Evolutionary conservation across 805 yeast species (phyloP), one percentile per base, ranked within the genome.

Genomic region (Candida sonorensis): DNA sequence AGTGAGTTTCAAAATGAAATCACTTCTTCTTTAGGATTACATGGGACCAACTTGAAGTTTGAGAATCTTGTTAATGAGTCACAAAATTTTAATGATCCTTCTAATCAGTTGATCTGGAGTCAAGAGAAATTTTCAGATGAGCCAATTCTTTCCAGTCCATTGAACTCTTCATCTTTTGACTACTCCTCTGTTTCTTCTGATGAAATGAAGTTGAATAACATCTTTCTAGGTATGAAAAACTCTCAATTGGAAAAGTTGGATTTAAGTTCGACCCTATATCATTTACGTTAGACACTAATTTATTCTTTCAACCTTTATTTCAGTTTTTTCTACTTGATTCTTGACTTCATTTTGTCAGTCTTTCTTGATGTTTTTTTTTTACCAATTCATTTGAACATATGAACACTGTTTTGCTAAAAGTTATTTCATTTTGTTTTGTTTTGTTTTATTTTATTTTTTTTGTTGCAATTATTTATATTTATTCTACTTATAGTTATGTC

Each of bases 181-280:
- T 39, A 44, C 11, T 17, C 36, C 23, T 37, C 41, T 11, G 31
- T 35, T 21, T 34, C 37, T n/a, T 45, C 48, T 17, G 53, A 51
- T 19, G 54, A 52, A 19, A 33, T 48, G 17, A 62, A 72, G 36
- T 55, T 74, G 46, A 74, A 75, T 44, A 74, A 71, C 44, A 51
- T 72, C 24, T 66, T 71, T 36, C 47, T 72, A 21, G 77, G 77
- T 33, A 73, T 77, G 9, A 64, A 76, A 37, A 77, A 72, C 40
- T 76, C 75, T 11, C 64, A 72, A 36, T 45, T 72, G 23, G 79
- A 73, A 44, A 57, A 74, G 17, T 53, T 75, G 35, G 79, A 74
- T 30, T 33, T 52, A n/a, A 44, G 45, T 19, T 61, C 76, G 11
- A 64, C 59, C 31, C 46, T 72, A 8, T 55, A 62, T 37, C 65